Percentiles rank a stretch among this genome's conserved stretches.
Conservation (phyloP, 208 protist genomes). For the Endotrypanum monterogeii region DNA sequence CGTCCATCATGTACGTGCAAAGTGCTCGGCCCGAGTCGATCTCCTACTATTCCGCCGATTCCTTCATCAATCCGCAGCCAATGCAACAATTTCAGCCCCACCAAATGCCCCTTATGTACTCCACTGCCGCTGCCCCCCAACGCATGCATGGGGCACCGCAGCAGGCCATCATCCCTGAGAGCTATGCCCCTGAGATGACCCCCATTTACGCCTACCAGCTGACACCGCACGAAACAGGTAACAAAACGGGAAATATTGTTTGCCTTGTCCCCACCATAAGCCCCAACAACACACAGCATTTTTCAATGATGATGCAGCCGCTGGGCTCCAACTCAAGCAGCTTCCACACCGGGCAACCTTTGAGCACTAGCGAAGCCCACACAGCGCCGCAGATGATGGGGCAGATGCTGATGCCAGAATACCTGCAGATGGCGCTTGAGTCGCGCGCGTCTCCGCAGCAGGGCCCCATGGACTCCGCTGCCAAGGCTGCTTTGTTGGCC, state of each 20-base stretch:
- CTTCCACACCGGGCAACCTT: neutral
- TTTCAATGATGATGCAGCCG: constrained; percentile 23
- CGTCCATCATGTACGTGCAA: constrained; percentile 26
- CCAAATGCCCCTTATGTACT: constrained; percentile 14
- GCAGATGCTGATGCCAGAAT: neutral
- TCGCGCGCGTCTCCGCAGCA: neutral
- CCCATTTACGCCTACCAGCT: constrained; percentile 20
- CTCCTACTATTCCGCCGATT: constrained; percentile 15
- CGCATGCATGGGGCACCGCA: neutral
- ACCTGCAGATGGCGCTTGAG: neutral
- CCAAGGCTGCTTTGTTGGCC: constrained; percentile 7
- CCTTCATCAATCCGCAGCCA: neutral
- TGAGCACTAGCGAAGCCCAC: constrained; percentile 1
- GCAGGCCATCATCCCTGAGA: constrained; percentile 1
- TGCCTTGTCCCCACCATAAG: constrained; percentile 16
- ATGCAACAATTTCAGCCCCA: constrained; percentile 6
- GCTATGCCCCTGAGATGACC: neutral
- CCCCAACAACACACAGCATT: neutral
- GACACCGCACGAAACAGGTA: constrained; percentile 5
- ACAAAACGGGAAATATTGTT: constrained; percentile 11
- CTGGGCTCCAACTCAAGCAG: constrained; percentile 3
- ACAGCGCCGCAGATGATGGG: constrained; percentile 9
- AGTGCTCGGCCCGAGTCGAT: neutral
- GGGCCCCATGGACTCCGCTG: constrained; percentile 1
- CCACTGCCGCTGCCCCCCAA: neutral